Evolutionary conservation across 1,284 basidiomycete species (phyloP).

Genomic region (Boletus sp.): DNA sequence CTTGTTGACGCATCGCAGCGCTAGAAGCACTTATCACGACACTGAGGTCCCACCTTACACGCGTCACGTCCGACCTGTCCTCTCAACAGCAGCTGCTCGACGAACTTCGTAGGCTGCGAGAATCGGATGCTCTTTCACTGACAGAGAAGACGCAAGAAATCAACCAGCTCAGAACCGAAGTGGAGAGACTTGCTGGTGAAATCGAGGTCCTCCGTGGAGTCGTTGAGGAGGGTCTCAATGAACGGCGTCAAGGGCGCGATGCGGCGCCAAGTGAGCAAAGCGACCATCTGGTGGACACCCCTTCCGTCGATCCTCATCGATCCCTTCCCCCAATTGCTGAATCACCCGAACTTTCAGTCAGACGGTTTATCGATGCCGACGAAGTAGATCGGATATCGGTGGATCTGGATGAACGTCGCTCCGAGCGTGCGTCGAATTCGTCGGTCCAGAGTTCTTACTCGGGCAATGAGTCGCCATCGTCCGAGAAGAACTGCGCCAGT

Average conservation of each 20-base stretch:
- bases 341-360: slow-evolving; percentile 9
- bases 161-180: slow-evolving; percentile 58
- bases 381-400: slow-evolving; percentile 35
- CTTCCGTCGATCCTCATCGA: background rate
- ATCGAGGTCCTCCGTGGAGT: slow-evolving; percentile 79
- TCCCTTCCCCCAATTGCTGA: background rate
- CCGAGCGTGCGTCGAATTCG: slow-evolving; percentile 33
- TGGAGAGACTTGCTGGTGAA: slow-evolving; percentile 76
- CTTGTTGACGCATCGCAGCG: slow-evolving; percentile 42
- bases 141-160: slow-evolving; percentile 64
- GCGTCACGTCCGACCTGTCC: slow-evolving; percentile 75
- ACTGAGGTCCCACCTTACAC: slow-evolving; percentile 69
- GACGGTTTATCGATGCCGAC: slow-evolving; percentile 30
- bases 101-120: slow-evolving; percentile 63
- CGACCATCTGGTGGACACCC: background rate
- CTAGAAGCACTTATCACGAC: slow-evolving; percentile 74
- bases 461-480: slow-evolving; percentile 1
- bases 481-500: slow-evolving; percentile 2
- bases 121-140: slow-evolving; percentile 59
- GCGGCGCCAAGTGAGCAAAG: slow-evolving; percentile 10
- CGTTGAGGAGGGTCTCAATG: slow-evolving; percentile 79
- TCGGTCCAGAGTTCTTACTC: slow-evolving; percentile 22
- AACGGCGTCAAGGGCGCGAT: slow-evolving; percentile 49
- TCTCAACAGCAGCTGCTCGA: slow-evolving; percentile 65
- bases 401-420: slow-evolving; percentile 36